phyloP scores from a whole-genome alignment of 345 rosid genomes.

The Ceriops zippeliana region DNA sequence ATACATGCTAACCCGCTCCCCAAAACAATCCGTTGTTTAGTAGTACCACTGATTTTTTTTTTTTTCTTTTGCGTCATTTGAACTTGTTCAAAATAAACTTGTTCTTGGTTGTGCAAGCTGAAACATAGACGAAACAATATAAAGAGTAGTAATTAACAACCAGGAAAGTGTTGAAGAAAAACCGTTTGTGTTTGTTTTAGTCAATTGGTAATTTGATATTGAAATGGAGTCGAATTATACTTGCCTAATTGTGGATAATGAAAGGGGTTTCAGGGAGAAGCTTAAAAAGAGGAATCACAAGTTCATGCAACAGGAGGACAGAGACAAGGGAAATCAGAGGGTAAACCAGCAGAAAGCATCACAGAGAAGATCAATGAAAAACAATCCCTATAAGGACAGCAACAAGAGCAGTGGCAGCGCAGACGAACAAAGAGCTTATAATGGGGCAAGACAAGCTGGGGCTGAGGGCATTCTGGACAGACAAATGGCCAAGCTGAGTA shows the following conservation, averaged over 20 bases:
- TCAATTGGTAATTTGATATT: not conserved
- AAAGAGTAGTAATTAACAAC: no score
- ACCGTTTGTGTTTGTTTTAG: no score
- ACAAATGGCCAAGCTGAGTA: not conserved
- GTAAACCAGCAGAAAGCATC: conserved; percentile 1
- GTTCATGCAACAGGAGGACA: conserved; percentile 16
- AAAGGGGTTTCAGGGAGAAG: conserved; percentile 22
- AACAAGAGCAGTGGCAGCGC: conserved; percentile 27
- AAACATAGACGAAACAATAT: no score
- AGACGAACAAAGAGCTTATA: conserved; percentile 45
- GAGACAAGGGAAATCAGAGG: conserved; percentile 9
- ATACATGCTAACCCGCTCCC: no score
- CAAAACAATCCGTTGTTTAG: no score
- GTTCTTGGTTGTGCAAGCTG: no score
- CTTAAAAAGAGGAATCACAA: conserved; percentile 15
- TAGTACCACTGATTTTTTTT: no score
- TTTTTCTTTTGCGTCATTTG: no score
- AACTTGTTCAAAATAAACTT: no score
- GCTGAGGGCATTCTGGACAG: not conserved
- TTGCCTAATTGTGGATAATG: conserved; percentile 15
- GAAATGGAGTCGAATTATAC: not conserved
- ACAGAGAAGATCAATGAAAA: conserved; percentile 3
- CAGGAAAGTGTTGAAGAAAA: no score
- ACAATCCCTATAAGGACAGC: not conserved
- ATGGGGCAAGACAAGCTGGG: conserved; percentile 29